A percentile compares a stretch with the other conserved stretches of the same genome.
Evolutionary conservation across 1,284 basidiomycete genomes (phyloP).

Genomic region (Ceratobasidium sp.): DNA sequence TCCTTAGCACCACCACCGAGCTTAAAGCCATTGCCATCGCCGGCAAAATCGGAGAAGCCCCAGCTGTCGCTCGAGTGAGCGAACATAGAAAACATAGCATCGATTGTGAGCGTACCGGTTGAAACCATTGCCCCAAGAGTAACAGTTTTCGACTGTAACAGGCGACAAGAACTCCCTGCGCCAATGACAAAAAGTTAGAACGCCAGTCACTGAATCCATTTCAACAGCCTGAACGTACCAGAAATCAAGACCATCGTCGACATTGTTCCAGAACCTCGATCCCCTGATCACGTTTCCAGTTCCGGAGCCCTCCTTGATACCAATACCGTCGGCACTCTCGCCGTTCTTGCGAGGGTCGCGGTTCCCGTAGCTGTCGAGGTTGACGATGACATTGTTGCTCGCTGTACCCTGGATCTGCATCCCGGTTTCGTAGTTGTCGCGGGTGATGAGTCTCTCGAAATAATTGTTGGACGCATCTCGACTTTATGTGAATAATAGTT

Average conservation of each 20-base stretch:
- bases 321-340: slow-evolving; percentile 49
- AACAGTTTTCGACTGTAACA: slow-evolving; percentile 48
- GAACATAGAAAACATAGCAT: neutral
- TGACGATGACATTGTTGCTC: slow-evolving; percentile 48
- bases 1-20: slow-evolving; percentile 43
- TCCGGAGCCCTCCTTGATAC: slow-evolving; percentile 49
- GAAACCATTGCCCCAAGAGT: slow-evolving; percentile 50
- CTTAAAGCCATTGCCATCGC: slow-evolving; percentile 47
- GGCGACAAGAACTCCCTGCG: slow-evolving; percentile 47
- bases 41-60: slow-evolving; percentile 41
- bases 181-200: neutral
- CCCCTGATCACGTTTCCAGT: slow-evolving; percentile 48
- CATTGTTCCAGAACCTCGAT: slow-evolving; percentile 49
- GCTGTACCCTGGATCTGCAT: slow-evolving; percentile 43
- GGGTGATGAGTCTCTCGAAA: slow-evolving; percentile 47
- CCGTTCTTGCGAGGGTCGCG: slow-evolving; percentile 50
- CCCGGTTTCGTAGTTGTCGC: slow-evolving; percentile 49
- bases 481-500: neutral
- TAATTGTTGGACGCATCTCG: slow-evolving; percentile 48
- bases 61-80: slow-evolving; percentile 6
- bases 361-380: slow-evolving; percentile 48
- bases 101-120: slow-evolving; percentile 45
- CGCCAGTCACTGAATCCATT: neutral
- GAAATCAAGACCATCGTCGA: slow-evolving; percentile 49
- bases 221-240: slow-evolving; percentile 22